These are phyloP conservation scores for Fusarium citri DNA, from an alignment of 2,329 filamentous ascomycete genomes.

Conservation along the genomic window DNA sequence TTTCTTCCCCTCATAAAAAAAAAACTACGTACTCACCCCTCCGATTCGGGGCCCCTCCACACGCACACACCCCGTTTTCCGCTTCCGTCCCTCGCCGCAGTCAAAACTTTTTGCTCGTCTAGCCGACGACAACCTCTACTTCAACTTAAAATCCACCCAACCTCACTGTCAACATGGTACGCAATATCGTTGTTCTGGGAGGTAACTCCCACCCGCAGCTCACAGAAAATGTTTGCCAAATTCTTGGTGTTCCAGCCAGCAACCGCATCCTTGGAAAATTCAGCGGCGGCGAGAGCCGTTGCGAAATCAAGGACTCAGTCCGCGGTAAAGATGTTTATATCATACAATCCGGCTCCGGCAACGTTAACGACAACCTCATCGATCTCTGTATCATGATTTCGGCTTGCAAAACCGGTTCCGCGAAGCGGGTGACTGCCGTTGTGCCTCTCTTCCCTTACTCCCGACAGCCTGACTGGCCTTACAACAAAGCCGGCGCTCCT, in stretches of 20 bases:
- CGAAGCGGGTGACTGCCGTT: constrained; percentile 91
- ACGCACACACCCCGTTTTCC: constrained; percentile 40
- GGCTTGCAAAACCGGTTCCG: constrained; percentile 95
- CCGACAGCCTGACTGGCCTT: constrained; percentile 93
- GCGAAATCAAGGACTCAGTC: constrained; percentile 96
- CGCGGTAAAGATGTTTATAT: constrained; percentile 99
- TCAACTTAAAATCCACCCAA: constrained; percentile 25
- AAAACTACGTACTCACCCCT: constrained; percentile 36
- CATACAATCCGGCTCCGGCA: constrained; percentile 91
- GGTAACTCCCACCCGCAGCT: constrained; percentile 93
- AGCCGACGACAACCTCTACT: constrained; percentile 24
- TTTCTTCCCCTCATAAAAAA: constrained; percentile 24
- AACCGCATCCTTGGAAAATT: constrained; percentile 91
- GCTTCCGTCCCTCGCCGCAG: constrained; percentile 44
- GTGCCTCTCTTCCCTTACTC: constrained; percentile 97
- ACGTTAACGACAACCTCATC: constrained; percentile 95
- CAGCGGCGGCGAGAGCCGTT: constrained; percentile 92
- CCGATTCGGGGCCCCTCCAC: constrained; percentile 47
- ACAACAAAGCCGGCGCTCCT: constrained; percentile 94
- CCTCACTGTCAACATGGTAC: constrained; percentile 73
- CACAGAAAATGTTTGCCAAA: constrained; percentile 86
- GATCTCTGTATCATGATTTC: constrained; percentile 98
- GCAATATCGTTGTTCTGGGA: constrained; percentile 93
- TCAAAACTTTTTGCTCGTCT: constrained; percentile 44
- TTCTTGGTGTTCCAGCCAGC: constrained; percentile 86